Evolutionary conservation across 768 basidiomycete genomes (phyloP), one percentile per base, ranked within the genome.

Genomic region (Xerocomus potaroensis): DNA sequence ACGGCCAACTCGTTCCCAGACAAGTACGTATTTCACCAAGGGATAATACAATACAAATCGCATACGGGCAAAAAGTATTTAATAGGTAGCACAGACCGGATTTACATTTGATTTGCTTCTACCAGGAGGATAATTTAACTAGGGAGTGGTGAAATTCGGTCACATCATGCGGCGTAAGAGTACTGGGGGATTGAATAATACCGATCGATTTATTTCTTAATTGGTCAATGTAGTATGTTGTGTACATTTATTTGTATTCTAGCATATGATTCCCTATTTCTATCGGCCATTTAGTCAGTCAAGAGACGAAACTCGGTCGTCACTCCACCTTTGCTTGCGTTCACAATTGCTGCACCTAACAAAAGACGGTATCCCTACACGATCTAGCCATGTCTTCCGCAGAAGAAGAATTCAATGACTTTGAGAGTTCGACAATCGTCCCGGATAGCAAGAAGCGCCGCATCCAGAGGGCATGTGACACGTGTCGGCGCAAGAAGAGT

Each of bases 401-500:
- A n/a, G 83, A 84, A 59, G 82, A 84, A 31, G 82, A 85, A 24
- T 71, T 66, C 62, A 71, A 77, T 58, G 78, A 80, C 19, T 45
- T 54, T 7, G 77, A 79, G 1, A 55, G 50, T 36, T 43, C 56
- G 32, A 53, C 59, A 38, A 15, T 49, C 42, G 2, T 57, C 5
- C 72, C 69, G 4, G 70, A 68, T 16, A 63, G 65, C 16, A 89
- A 90, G 72, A 87, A 86, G 62, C 68, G 87, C 31, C 74, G 80
- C 51, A 76, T 89, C 24, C 84, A 87, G 64, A 69, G 88, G 23
- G 88, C 88, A 7, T 92, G 90, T 60, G 89, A 91, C 58, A 76
- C 82, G 0, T 92, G 90, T 60, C 73, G 90, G 30, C 72, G 87
- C 47, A 91, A 91, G 74, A 93, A 93, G 69, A 82, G 87, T 84